Base-by-base conservation (phyloP, 2,329 filamentous ascomycete species). In the Stromatinia cepivora region DNA sequence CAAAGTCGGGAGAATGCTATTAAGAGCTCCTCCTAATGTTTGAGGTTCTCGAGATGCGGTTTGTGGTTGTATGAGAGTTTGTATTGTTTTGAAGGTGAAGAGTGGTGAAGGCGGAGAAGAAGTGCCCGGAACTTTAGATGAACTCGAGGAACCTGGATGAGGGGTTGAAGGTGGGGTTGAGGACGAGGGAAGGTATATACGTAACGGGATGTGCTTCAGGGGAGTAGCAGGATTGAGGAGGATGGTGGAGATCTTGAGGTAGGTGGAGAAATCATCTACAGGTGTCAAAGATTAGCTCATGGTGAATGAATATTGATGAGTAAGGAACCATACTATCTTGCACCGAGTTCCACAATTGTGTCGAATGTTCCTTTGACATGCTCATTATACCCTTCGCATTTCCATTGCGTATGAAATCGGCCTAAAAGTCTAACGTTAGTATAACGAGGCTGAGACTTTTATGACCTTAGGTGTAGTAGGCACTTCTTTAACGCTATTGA, bases 121-220 rank as follows among this genome's bases (percentile, higher is more conserved):
- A 45, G 36, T 53, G 15, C n/a, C 34, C 36, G 48, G 34, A n/a
- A 34, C 48, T 31, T 53, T 68, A 8, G 66, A 53, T 78, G 61
- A 78, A 79, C 36, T 81, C 79, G 0, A 91, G 87, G 0, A 65
- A 53, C 28, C 45, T 34, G 50, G 61, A 45, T 70, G 57, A 20
- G 53, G 86, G 80, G 10, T 87, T 84, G 8, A 90, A 90, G 67
- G 97, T 86, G 80, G 86, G 83, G 0, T 48, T 20, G 91, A 87
- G 0, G 87, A 82, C 7, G 88, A 86, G 3, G 91, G 92, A 62
- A 98, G 88, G 80, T 97, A 99, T 67, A 98, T 82, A 67, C 94
- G 90, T 52, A 98, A 81, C 0, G 95, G 95, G n/a, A 98, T 85
- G 79, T 97, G 90, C 71, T 90, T 90, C 66, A 97, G 85, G 25